Evolutionary conservation across 768 basidiomycete genomes (phyloP).

Genomic region (Tricholomella constricta): DNA sequence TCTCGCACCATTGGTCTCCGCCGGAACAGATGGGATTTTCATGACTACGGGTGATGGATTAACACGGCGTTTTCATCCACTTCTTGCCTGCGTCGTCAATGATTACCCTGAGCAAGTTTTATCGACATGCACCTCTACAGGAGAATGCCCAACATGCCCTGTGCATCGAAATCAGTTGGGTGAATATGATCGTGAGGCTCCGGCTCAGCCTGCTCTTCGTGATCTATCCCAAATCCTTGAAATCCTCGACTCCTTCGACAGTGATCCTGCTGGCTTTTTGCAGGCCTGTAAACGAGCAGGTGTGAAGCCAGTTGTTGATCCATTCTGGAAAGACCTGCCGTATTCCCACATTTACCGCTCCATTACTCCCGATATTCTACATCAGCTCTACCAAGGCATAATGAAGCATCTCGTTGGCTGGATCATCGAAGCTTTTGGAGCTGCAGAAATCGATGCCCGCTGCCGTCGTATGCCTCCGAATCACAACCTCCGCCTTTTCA

Average conservation of each 20-base stretch:
- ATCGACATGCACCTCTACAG: slow-evolving; percentile 24
- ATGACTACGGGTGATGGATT: slow-evolving; percentile 37
- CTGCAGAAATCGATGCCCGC: slow-evolving; percentile 37
- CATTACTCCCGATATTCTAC: slow-evolving; percentile 6
- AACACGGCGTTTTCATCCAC: slow-evolving; percentile 31
- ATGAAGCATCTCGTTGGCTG: slow-evolving; percentile 6
- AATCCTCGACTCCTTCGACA: not conserved
- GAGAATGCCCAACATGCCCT: slow-evolving; percentile 14
- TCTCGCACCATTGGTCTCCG: slow-evolving; percentile 26
- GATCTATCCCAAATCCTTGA: slow-evolving; percentile 3
- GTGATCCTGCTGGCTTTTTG: not conserved
- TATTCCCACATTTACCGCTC: slow-evolving; percentile 1
- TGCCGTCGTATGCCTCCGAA: slow-evolving; percentile 34
- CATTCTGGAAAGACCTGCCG: slow-evolving; percentile 3
- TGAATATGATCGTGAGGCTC: slow-evolving; percentile 2
- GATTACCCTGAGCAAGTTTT: slow-evolving; percentile 50
- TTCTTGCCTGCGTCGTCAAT: slow-evolving; percentile 35
- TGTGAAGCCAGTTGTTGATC: slow-evolving; percentile 25
- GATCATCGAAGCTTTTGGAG: slow-evolving; percentile 21
- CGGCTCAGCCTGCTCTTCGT: slow-evolving; percentile 25
- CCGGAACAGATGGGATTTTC: slow-evolving; percentile 23
- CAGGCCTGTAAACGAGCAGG: slow-evolving; percentile 7
- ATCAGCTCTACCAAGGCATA: slow-evolving; percentile 10
- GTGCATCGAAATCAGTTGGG: slow-evolving; percentile 21
- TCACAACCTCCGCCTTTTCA: slow-evolving; percentile 34